Evolutionary conservation across 2,329 filamentous ascomycete species (phyloP).

Genomic region (Penicillium sp.): DNA sequence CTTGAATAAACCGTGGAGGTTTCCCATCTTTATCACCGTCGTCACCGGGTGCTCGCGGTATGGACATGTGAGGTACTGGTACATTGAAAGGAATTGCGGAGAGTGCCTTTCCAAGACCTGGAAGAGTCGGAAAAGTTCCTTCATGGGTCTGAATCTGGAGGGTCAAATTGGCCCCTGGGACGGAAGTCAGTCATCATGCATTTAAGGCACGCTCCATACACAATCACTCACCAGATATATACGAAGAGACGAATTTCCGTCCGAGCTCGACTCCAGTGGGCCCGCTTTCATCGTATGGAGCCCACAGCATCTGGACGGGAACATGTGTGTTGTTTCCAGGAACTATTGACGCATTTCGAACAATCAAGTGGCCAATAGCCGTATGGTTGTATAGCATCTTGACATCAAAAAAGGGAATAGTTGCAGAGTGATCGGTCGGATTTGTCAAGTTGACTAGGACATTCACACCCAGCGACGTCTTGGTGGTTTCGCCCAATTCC

Average conservation of each 20-base stretch:
- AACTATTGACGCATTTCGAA: slow-evolving; percentile 56
- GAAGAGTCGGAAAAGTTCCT: slow-evolving; percentile 66
- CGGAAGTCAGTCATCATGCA: slow-evolving; percentile 4
- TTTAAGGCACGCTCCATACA: neutral
- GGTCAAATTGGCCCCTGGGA: slow-evolving; percentile 67
- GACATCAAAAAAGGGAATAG: slow-evolving; percentile 72
- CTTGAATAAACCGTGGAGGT: slow-evolving; percentile 67
- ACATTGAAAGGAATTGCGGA: slow-evolving; percentile 66
- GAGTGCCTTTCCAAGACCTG: slow-evolving; percentile 65
- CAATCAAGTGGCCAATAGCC: slow-evolving; percentile 67
- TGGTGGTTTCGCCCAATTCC: slow-evolving; percentile 65
- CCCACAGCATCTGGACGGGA: slow-evolving; percentile 64
- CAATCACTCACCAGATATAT: slow-evolving; percentile 60
- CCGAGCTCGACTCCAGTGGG: slow-evolving; percentile 57
- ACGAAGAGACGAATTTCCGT: slow-evolving; percentile 71
- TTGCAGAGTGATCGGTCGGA: slow-evolving; percentile 77
- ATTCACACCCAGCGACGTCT: slow-evolving; percentile 63
- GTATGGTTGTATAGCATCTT: slow-evolving; percentile 68
- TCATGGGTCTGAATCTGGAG: slow-evolving; percentile 67
- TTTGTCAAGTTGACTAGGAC: slow-evolving; percentile 80
- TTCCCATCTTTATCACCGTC: slow-evolving; percentile 39
- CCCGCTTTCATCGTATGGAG: slow-evolving; percentile 60
- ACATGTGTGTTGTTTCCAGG: slow-evolving; percentile 69
- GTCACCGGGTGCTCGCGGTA: slow-evolving; percentile 46
- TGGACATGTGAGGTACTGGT: slow-evolving; percentile 60